Percentiles rank a stretch among this genome's conserved stretches.
Evolutionary conservation across 1,284 basidiomycete species (phyloP).

Genomic region (Sutorius eximius): DNA sequence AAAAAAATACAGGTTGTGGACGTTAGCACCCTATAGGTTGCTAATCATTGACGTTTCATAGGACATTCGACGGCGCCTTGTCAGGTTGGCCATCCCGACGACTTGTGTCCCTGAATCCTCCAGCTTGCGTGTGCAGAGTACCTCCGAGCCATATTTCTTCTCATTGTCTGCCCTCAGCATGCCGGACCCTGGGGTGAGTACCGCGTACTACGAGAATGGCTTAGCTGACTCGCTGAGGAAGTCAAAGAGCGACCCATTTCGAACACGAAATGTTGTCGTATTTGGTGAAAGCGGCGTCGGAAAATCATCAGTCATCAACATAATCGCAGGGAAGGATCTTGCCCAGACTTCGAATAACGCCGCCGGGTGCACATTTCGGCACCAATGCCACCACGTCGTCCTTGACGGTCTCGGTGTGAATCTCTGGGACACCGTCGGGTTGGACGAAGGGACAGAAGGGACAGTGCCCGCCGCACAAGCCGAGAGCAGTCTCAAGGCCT

Average conservation of each 20-base stretch:
- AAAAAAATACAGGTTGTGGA: slow-evolving; percentile 5
- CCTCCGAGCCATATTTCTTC: slow-evolving; percentile 8
- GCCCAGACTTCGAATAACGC: slow-evolving; percentile 28
- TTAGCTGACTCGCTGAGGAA: slow-evolving; percentile 1
- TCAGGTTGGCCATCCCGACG: slow-evolving; percentile 16
- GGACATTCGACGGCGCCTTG: slow-evolving; percentile 10
- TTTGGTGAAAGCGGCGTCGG: slow-evolving; percentile 35
- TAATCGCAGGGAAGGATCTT: slow-evolving; percentile 25
- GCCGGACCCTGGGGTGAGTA: slow-evolving; percentile 11
- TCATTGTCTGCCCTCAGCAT: slow-evolving; percentile 7
- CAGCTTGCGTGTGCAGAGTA: slow-evolving; percentile 8
- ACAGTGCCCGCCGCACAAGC: slow-evolving; percentile 23
- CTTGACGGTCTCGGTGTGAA: slow-evolving; percentile 24
- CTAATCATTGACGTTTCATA: slow-evolving; percentile 8
- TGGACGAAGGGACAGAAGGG: slow-evolving; percentile 31
- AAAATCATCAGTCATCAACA: slow-evolving; percentile 35
- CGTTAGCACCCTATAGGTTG: background rate
- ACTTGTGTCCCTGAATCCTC: background rate
- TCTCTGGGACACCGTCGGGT: slow-evolving; percentile 32
- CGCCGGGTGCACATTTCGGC: slow-evolving; percentile 28
- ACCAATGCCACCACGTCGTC: slow-evolving; percentile 18
- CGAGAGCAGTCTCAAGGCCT: slow-evolving; percentile 24
- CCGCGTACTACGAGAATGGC: background rate
- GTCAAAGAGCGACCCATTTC: slow-evolving; percentile 10
- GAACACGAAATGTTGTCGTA: slow-evolving; percentile 28